phyloP scores from a whole-genome alignment of 345 rosid genomes.

The Turnera subulata region DNA sequence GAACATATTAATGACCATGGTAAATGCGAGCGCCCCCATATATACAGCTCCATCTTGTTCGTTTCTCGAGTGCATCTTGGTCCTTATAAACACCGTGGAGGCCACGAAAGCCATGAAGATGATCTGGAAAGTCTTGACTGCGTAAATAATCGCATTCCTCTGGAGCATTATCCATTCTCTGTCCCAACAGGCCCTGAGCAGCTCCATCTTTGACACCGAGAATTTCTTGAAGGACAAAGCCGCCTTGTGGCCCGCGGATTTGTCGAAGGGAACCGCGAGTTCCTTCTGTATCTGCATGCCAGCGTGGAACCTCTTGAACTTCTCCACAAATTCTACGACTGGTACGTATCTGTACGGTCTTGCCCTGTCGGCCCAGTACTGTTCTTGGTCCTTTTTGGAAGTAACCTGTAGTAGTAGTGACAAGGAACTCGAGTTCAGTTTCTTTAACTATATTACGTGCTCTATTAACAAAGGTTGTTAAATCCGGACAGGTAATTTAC shows the following conservation, averaged over 20 bases:
- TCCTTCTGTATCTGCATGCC: slow-evolving; percentile 53
- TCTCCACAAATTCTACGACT: slow-evolving; percentile 52
- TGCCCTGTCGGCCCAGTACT: slow-evolving; percentile 64
- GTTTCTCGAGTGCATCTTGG: slow-evolving; percentile 51
- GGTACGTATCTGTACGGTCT: slow-evolving; percentile 61
- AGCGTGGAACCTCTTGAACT: slow-evolving; percentile 61
- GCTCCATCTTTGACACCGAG: slow-evolving; percentile 52
- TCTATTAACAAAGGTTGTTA: neutral
- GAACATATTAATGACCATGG: slow-evolving; percentile 74
- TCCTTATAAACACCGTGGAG: slow-evolving; percentile 59
- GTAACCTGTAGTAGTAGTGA: too few relatives aligned
- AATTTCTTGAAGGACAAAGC: slow-evolving; percentile 58
- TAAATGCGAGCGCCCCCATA: slow-evolving; percentile 51
- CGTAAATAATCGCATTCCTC: slow-evolving; percentile 64
- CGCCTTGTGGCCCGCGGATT: slow-evolving; percentile 54
- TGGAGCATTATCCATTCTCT: slow-evolving; percentile 69
- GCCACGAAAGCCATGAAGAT: slow-evolving; percentile 49
- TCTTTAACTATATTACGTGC: too few relatives aligned
- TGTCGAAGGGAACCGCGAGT: slow-evolving; percentile 59
- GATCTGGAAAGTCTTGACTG: slow-evolving; percentile 68
- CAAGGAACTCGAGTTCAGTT: too few relatives aligned
- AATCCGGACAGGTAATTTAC: neutral
- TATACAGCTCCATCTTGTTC: slow-evolving; percentile 48
- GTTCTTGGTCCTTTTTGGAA: slow-evolving; percentile 87
- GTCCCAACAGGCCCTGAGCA: slow-evolving; percentile 70